Evolutionary conservation across 495 filamentous ascomycete species (phyloP).

Genomic region (Recurvomyces mirabilis): DNA sequence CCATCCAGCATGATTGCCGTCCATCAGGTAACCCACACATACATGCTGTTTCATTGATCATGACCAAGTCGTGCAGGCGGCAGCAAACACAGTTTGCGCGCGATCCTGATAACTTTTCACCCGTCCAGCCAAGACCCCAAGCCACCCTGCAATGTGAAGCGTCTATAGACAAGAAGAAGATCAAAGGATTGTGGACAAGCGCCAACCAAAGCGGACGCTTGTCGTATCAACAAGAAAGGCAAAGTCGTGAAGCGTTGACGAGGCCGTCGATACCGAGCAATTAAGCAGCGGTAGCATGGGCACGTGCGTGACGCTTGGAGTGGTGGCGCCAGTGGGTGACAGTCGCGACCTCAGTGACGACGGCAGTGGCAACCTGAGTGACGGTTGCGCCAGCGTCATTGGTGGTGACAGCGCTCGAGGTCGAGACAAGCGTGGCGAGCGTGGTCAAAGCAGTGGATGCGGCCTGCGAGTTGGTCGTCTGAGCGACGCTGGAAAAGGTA

Average conservation of each 20-base stretch:
- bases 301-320: slow-evolving; percentile 2
- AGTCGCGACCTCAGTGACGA: slow-evolving; percentile 9
- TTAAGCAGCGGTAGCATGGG: too few relatives aligned
- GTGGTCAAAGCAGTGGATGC: slow-evolving; percentile 1
- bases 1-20: not conserved
- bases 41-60: not conserved
- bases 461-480: not conserved
- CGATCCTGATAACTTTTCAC: too few relatives aligned
- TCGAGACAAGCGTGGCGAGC: not conserved
- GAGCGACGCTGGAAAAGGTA: slow-evolving; percentile 1
- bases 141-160: not conserved
- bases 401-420: not conserved
- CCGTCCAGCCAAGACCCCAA: slow-evolving; percentile 9
- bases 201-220: too few relatives aligned
- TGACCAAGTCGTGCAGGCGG: too few relatives aligned
- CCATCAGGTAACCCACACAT: not conserved
- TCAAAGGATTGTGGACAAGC: not conserved
- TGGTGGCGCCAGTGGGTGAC: slow-evolving; percentile 11
- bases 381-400: slow-evolving; percentile 1
- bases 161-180: slow-evolving; percentile 4
- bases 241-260: not conserved
- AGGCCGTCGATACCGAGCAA: too few relatives aligned
- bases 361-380: slow-evolving; percentile 10
- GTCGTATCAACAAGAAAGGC: not conserved
- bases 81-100: too few relatives aligned